A percentile compares a stretch with the other conserved stretches of the same genome.
Conservation (phyloP, 2,329 filamentous ascomycete species). For the Diaporthe citri region DNA sequence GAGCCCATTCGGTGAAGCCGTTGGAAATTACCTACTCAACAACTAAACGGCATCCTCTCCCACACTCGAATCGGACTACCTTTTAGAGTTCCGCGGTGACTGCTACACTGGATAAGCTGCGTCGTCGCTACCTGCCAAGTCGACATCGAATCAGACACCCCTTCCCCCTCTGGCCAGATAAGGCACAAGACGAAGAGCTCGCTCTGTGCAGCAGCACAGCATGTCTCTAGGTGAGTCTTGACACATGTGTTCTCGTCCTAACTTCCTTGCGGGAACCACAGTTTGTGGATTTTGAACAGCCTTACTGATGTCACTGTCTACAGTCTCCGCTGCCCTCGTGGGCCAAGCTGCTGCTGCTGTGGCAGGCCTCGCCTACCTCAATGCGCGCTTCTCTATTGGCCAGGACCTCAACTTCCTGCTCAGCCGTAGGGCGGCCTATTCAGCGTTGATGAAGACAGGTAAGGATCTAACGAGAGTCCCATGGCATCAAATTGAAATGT, state of each 20-base stretch:
- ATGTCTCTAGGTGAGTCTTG: slow-evolving; percentile 24
- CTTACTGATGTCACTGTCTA: not conserved
- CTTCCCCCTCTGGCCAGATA: not conserved
- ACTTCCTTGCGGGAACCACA: not conserved
- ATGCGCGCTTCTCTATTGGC: slow-evolving; percentile 76
- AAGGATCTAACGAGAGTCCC: slow-evolving; percentile 39
- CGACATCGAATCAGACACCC: not conserved
- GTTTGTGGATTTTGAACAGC: not conserved
- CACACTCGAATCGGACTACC: no score
- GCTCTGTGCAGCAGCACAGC: not conserved
- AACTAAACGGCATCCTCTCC: not conserved
- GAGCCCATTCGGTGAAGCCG: not conserved
- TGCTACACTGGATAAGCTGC: not conserved
- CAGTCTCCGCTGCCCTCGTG: slow-evolving; percentile 25
- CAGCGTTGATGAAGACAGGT: slow-evolving; percentile 63
- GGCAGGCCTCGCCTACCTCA: slow-evolving; percentile 67
- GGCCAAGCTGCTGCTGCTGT: slow-evolving; percentile 39
- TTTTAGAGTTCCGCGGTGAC: not conserved
- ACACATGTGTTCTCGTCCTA: not conserved
- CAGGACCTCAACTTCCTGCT: slow-evolving; percentile 70
- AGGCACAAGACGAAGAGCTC: not conserved
- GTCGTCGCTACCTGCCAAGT: slow-evolving; percentile 15
- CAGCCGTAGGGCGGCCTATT: slow-evolving; percentile 55
- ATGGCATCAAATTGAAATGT: slow-evolving; percentile 17
- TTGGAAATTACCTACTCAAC: not conserved